A percentile compares a stretch with the other conserved stretches of the same genome.
Evolutionary conservation across 139 green algal genomes (phyloP).

Genomic region (Coccomyxa sp.): DNA sequence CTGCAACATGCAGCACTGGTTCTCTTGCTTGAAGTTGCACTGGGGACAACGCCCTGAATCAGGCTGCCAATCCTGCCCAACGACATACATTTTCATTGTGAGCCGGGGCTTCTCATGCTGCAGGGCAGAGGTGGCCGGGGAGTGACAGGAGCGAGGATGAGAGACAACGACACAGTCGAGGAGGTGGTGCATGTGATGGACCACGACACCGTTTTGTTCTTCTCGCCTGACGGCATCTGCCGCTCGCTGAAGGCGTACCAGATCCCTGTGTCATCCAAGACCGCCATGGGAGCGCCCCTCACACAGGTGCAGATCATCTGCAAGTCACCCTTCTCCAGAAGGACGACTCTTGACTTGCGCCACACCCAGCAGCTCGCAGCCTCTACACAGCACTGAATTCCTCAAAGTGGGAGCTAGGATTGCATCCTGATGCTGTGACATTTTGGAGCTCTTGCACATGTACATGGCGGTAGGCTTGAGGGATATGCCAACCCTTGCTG

Average conservation of each 20-base stretch:
- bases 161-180: slow-evolving; percentile 60
- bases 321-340: neutral
- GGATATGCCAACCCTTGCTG: neutral
- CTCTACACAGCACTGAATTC: neutral
- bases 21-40: no score
- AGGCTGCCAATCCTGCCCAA: no score
- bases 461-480: neutral
- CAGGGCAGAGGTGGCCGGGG: slow-evolving; percentile 27
- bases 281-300: slow-evolving; percentile 44
- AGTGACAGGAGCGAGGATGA: slow-evolving; percentile 46
- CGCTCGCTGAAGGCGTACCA: slow-evolving; percentile 59
- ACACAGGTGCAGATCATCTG: slow-evolving; percentile 23
- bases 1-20: no score
- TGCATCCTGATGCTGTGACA: no score
- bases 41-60: no score
- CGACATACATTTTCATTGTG: no score
- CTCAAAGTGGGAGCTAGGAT: no score
- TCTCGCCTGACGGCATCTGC: slow-evolving; percentile 53
- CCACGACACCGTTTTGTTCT: slow-evolving; percentile 81
- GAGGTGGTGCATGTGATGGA: slow-evolving; percentile 51
- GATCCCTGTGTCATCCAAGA: slow-evolving; percentile 61
- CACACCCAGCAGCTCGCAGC: no score
- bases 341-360: neutral
- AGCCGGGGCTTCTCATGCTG: no score
- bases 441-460: no score